Base-by-base conservation (phyloP, 2,329 filamentous ascomycete species). In the Hypoxylon sp. region DNA sequence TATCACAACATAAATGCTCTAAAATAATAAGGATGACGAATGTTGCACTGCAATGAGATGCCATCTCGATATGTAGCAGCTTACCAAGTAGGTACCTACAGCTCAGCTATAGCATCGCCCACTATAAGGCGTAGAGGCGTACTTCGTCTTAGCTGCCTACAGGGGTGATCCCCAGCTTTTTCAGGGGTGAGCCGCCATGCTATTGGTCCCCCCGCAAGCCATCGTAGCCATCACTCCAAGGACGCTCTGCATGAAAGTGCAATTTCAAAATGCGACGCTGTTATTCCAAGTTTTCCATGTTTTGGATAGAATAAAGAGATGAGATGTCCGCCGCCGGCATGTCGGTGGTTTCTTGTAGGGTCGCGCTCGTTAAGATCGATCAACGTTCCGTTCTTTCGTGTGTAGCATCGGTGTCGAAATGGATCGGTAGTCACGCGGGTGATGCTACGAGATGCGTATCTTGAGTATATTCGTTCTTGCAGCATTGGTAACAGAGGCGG, bases 251-350 rank as follows among this genome's bases (percentile, higher is more conserved):
- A 71, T 71, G 43, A 66, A 43, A 48, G 41, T 11, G 52, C 36
- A 68, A 63, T 66, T 59, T 63, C 55, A 25, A 60, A 56, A 64
- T 53, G 66, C 66, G 58, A 68, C 66, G 50, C 51, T 23, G 59
- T 53, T 43, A 43, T 63, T 67, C 60, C 60, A 60, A 55, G 60
- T 60, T 67, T 67, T 65, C 48, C 62, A 52, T 41, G 62, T 65
- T 63, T 65, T 46, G 17, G 41, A 55, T 34, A 9, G 19, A 2
- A 51, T 32, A 19, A 51, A 56, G 38, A 63, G 46, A 30, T 45
- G 49, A 21, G 38, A 30, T 45, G 28, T 21, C 5, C 30, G 32
- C 43, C 36, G 17, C 21, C 17, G 45, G 9, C 45, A 21, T 48
- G 25, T 36, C 17, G 50, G 36, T 41, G 34, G 51, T 38, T 32